Evolutionary conservation across 2,329 filamentous ascomycete species (phyloP).

Genomic region (Trichocomaceae sp.): DNA sequence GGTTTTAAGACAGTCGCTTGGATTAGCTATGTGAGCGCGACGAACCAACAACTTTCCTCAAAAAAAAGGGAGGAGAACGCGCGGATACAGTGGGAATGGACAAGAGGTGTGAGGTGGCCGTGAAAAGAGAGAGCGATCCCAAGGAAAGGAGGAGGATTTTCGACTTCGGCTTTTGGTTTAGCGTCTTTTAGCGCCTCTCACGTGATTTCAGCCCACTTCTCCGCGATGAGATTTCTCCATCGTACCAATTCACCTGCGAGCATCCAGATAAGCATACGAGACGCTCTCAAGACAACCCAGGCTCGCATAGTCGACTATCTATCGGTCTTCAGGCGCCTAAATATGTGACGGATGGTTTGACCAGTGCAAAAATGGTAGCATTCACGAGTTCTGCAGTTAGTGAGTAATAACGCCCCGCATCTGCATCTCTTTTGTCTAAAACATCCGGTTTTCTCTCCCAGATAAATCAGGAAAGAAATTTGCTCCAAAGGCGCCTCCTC

Average conservation of each 20-base stretch:
- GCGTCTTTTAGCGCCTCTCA: slow-evolving; percentile 29
- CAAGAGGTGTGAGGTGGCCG: slow-evolving; percentile 15
- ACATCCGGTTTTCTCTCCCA: slow-evolving; percentile 15
- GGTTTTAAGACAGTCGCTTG: slow-evolving; percentile 12
- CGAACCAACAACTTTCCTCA: neutral
- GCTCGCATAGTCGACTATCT: neutral
- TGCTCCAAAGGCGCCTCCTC: slow-evolving; percentile 62
- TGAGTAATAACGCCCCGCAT: slow-evolving; percentile 23
- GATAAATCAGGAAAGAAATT: slow-evolving; percentile 70
- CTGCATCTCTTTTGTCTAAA: slow-evolving; percentile 8
- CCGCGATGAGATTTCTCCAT: slow-evolving; percentile 15
- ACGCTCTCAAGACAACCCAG: neutral
- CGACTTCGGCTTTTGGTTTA: slow-evolving; percentile 28
- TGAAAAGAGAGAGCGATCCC: slow-evolving; percentile 13
- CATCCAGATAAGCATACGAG: neutral
- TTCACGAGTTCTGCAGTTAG: slow-evolving; percentile 52
- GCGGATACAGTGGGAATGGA: neutral
- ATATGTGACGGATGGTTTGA: slow-evolving; percentile 16
- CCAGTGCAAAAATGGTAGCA: slow-evolving; percentile 34
- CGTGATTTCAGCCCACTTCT: slow-evolving; percentile 31
- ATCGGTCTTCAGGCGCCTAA: slow-evolving; percentile 11
- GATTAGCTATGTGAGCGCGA: slow-evolving; percentile 18
- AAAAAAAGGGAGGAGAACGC: neutral
- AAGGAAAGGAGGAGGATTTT: slow-evolving; percentile 40
- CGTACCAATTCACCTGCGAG: neutral